These are phyloP conservation scores for Fusarium sp. DNA, from an alignment of 2,329 filamentous ascomycete species.

Conservation along the genomic window DNA sequence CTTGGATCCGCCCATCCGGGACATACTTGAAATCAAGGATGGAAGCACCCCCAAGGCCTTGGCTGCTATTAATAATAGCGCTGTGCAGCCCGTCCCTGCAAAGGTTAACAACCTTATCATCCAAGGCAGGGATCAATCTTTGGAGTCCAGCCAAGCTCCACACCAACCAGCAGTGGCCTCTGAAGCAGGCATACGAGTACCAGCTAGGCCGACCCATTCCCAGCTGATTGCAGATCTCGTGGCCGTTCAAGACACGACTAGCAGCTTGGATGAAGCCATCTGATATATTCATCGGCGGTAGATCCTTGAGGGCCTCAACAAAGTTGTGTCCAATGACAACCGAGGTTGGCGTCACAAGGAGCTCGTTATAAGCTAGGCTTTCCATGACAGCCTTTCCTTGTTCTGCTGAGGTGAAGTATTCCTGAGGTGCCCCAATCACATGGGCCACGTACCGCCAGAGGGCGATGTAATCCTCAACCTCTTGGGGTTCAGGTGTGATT, in stretches of 20 bases:
- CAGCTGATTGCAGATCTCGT: conserved; percentile 51
- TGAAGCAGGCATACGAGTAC: conserved; percentile 46
- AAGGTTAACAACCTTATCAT: conserved; percentile 40
- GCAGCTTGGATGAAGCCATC: conserved; percentile 32
- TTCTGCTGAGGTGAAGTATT: conserved; percentile 39
- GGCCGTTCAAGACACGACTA: conserved; percentile 53
- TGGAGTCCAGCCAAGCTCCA: conserved; percentile 43
- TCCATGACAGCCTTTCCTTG: conserved; percentile 50
- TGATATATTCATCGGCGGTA: conserved; percentile 51
- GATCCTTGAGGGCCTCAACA: conserved; percentile 50
- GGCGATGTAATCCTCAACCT: conserved; percentile 71
- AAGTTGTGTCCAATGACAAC: conserved; percentile 52
- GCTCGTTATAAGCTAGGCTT: conserved; percentile 49
- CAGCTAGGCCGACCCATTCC: conserved; percentile 47
- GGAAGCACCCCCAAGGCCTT: conserved; percentile 43
- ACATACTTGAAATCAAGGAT: conserved; percentile 51
- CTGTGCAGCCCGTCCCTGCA: conserved; percentile 42
- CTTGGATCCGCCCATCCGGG: conserved; percentile 36
- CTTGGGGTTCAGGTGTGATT: conserved; percentile 66
- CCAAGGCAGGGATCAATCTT: conserved; percentile 36
- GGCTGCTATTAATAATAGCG: conserved; percentile 44
- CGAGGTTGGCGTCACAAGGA: conserved; percentile 49
- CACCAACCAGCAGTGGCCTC: conserved; percentile 49
- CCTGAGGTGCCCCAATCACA: conserved; percentile 44
- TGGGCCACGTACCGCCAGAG: conserved; percentile 57